These are phyloP conservation scores for Russula foetens DNA, from an alignment of 768 basidiomycete genomes.

Conservation along the genomic window DNA sequence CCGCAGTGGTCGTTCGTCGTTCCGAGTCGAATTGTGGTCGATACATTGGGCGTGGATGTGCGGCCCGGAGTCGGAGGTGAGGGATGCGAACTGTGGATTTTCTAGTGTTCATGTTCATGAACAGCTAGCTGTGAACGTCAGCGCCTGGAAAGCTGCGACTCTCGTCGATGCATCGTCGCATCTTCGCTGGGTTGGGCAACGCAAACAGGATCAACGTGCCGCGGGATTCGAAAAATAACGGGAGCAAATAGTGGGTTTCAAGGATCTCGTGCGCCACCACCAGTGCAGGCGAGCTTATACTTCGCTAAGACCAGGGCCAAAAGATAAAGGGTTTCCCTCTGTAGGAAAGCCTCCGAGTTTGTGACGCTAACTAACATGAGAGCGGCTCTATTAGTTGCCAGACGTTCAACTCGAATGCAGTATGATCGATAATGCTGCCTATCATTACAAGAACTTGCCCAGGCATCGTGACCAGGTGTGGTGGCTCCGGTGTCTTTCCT, in stretches of 20 bases:
- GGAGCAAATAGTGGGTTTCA: slow-evolving; percentile 3
- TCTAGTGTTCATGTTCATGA: no score
- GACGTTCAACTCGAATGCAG: background rate
- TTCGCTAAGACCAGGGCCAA: background rate
- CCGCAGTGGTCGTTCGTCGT: no score
- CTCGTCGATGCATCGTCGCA: no score
- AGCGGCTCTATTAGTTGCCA: background rate
- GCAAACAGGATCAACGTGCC: background rate
- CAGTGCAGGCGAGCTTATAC: background rate
- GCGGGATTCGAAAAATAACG: slow-evolving; percentile 11
- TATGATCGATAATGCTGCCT: background rate
- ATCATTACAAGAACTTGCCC: no score
- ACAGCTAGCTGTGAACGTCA: no score
- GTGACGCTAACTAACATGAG: background rate
- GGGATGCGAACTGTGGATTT: no score
- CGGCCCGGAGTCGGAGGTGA: no score
- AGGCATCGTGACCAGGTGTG: background rate
- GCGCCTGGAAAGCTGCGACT: no score
- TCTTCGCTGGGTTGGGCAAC: background rate
- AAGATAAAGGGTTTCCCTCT: background rate
- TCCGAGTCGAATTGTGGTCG: no score
- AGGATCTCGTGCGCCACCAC: background rate
- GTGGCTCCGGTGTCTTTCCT: background rate
- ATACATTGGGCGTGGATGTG: no score
- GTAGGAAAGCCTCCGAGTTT: background rate